Conservation (phyloP, 768 basidiomycete genomes). For the Mrakia frigida region DNA sequence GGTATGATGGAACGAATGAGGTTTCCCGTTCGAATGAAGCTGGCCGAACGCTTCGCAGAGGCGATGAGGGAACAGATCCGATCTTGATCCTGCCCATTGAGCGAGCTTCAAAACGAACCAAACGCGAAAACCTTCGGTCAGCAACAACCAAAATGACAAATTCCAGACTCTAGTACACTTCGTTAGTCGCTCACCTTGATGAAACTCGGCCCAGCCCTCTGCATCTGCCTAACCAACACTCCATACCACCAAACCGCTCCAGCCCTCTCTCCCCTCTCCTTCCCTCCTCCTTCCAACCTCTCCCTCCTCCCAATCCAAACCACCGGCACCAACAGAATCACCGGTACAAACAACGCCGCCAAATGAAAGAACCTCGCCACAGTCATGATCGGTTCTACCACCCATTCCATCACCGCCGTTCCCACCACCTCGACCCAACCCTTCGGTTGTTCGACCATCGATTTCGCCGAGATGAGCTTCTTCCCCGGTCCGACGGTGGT, state of each 20-base stretch:
- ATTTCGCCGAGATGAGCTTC: not conserved
- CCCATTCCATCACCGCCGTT: conserved; percentile 39
- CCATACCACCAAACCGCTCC: conserved; percentile 97
- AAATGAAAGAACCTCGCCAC: conserved; percentile 76
- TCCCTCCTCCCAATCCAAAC: conserved; percentile 13
- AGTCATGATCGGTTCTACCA: conserved; percentile 84
- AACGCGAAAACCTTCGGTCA: no score
- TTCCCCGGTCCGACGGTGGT: no score
- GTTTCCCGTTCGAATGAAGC: conserved; percentile 79
- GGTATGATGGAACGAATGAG: conserved; percentile 76
- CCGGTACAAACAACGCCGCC: conserved; percentile 76
- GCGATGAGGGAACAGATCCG: conserved; percentile 80
- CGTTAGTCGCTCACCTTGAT: conserved; percentile 73
- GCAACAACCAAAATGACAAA: no score
- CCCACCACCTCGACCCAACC: not conserved
- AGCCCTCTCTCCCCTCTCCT: conserved; percentile 50
- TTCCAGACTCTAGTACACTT: no score
- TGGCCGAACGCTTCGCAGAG: conserved; percentile 79
- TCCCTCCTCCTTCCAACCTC: conserved; percentile 17
- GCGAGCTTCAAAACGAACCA: conserved; percentile 60
- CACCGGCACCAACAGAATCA: conserved; percentile 52
- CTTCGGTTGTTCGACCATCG: not conserved
- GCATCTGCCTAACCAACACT: conserved; percentile 82
- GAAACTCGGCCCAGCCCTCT: conserved; percentile 91
- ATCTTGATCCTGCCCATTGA: conserved; percentile 96